A percentile compares a stretch with the other conserved stretches of the same genome.
These are phyloP conservation scores for Malassezia restricta DNA, from an alignment of 1,284 basidiomycete species.

Conservation along the genomic window DNA sequence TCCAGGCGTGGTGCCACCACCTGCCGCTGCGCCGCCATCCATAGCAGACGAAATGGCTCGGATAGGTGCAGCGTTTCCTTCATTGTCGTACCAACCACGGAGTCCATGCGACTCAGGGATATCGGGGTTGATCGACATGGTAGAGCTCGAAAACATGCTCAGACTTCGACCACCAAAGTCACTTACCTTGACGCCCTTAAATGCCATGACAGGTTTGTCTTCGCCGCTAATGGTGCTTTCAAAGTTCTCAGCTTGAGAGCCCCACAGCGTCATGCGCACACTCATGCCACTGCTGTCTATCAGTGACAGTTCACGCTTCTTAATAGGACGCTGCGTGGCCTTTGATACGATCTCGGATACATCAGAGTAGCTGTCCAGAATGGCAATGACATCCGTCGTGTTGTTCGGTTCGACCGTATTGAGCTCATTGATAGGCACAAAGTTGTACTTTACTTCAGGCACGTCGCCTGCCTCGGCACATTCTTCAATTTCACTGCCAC, in stretches of 20 bases:
- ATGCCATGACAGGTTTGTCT: conserved; percentile 52
- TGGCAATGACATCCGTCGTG: conserved; percentile 46
- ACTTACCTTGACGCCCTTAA: conserved; percentile 88
- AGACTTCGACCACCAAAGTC: conserved; percentile 73
- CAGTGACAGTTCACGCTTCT: conserved; percentile 51
- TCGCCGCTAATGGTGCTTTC: conserved; percentile 30
- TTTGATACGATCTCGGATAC: conserved; percentile 39
- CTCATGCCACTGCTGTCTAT: conserved; percentile 73
- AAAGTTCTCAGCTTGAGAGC: conserved; percentile 81
- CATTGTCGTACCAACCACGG: conserved; percentile 66
- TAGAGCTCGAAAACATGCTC: conserved; percentile 57
- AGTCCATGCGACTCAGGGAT: conserved; percentile 71
- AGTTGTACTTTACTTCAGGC: conserved; percentile 45
- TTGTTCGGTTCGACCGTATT: conserved; percentile 41
- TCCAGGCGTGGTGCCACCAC: conserved; percentile 45
- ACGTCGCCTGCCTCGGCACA: conserved; percentile 40
- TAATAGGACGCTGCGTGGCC: conserved; percentile 39
- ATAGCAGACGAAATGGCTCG: conserved; percentile 48
- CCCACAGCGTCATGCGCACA: conserved; percentile 86
- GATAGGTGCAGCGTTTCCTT: conserved; percentile 28
- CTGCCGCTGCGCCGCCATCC: conserved; percentile 19
- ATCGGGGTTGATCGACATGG: conserved; percentile 62
- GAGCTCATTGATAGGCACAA: conserved; percentile 39
- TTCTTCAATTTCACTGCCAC: conserved; percentile 45
- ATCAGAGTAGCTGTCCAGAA: conserved; percentile 38